phyloP scores from a whole-genome alignment of 2,329 filamentous ascomycete genomes.

The Endocalyx cinctus region DNA sequence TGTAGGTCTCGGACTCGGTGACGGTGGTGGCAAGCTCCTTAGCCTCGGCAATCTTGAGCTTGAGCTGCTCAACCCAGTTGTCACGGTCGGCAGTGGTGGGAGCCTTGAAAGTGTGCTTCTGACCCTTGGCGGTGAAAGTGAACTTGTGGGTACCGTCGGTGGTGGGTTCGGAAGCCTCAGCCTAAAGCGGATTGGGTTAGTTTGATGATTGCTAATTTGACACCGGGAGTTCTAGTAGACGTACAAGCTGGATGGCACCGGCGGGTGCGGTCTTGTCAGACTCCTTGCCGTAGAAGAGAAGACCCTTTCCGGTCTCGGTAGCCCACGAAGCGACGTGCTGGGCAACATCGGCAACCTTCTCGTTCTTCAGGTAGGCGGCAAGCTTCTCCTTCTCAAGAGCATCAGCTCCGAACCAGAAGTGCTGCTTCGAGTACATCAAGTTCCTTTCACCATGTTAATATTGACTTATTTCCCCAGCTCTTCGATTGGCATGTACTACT shows the following conservation, averaged over 20 bases:
- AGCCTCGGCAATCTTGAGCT: slow-evolving; percentile 77
- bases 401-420: slow-evolving; percentile 81
- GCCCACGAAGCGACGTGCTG: slow-evolving; percentile 86
- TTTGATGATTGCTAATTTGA: not conserved
- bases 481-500: slow-evolving; percentile 31
- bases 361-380: slow-evolving; percentile 72
- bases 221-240: slow-evolving; percentile 24
- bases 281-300: slow-evolving; percentile 87
- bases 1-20: slow-evolving; percentile 79
- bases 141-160: slow-evolving; percentile 78
- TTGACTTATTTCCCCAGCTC: not conserved
- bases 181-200: slow-evolving; percentile 34
- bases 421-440: slow-evolving; percentile 86
- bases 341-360: slow-evolving; percentile 73
- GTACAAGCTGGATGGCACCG: slow-evolving; percentile 80
- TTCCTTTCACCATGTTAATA: slow-evolving; percentile 50
- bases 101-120: slow-evolving; percentile 95
- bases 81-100: slow-evolving; percentile 71
- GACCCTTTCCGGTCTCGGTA: slow-evolving; percentile 88
- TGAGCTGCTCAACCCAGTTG: slow-evolving; percentile 83
- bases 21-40: slow-evolving; percentile 74
- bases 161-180: slow-evolving; percentile 64
- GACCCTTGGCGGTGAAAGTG: slow-evolving; percentile 74
- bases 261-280: slow-evolving; percentile 75
- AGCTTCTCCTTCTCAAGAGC: slow-evolving; percentile 71